Conservation (phyloP, 192 early-diverging fungal genomes). For the Dispira simplex region DNA sequence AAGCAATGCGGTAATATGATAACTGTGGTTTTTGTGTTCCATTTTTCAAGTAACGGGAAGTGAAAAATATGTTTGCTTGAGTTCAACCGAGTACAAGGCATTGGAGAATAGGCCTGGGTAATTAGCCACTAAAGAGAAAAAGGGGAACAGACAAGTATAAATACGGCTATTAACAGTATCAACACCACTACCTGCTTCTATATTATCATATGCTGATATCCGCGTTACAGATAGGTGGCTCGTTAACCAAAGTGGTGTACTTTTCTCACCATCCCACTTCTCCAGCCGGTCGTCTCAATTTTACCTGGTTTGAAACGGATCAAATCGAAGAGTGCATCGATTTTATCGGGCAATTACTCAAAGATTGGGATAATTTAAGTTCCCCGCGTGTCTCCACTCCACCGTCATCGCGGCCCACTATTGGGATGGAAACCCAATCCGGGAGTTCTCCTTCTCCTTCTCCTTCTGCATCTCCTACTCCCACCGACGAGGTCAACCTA, state of each 20-base stretch:
- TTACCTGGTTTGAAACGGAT: slow-evolving; percentile 88
- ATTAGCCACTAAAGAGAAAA: neutral
- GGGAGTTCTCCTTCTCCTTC: neutral
- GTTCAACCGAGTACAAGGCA: neutral
- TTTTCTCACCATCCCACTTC: slow-evolving; percentile 27
- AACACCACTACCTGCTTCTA: neutral
- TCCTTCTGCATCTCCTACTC: slow-evolving; percentile 4
- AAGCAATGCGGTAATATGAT: neutral
- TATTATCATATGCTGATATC: slow-evolving; percentile 8
- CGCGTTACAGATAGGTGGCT: slow-evolving; percentile 39
- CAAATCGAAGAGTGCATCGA: slow-evolving; percentile 77
- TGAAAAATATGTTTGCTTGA: neutral
- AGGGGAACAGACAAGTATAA: neutral
- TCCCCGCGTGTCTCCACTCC: neutral
- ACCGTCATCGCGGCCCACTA: neutral
- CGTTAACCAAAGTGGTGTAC: slow-evolving; percentile 62
- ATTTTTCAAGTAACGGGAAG: neutral
- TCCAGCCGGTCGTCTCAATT: slow-evolving; percentile 78
- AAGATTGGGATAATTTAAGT: slow-evolving; percentile 15
- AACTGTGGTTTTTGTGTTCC: neutral
- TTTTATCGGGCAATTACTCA: slow-evolving; percentile 56
- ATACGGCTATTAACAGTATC: neutral
- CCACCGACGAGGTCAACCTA: neutral
- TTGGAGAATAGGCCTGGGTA: neutral
- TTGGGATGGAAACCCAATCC: too few relatives aligned